A percentile compares a stretch with the other conserved stretches of the same genome.
phyloP scores from a whole-genome alignment of 2,329 filamentous ascomycete species.

The Fusarium buharicum region DNA sequence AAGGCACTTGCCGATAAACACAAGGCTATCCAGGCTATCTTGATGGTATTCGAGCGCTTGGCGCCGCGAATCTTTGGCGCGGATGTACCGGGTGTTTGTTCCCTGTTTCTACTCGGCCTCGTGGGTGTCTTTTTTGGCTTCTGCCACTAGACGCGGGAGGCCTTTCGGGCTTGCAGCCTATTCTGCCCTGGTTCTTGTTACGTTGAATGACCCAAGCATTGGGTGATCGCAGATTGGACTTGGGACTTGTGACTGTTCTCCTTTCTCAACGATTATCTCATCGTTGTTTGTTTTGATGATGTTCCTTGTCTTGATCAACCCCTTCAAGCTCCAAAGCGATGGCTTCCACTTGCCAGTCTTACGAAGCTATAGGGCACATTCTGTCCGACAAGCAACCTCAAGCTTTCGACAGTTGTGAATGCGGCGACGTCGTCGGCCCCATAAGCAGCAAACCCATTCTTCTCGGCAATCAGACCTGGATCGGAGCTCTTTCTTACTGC shows the following conservation, averaged over 20 bases:
- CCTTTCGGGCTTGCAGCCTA: slow-evolving; percentile 28
- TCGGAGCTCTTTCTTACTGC: slow-evolving; percentile 67
- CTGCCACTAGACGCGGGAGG: slow-evolving; percentile 22
- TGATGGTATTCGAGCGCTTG: slow-evolving; percentile 20
- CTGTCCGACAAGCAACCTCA: slow-evolving; percentile 82
- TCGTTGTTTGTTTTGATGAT: slow-evolving; percentile 1
- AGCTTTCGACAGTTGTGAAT: slow-evolving; percentile 84
- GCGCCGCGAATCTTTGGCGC: slow-evolving; percentile 31
- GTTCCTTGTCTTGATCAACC: not conserved
- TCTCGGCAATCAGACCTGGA: slow-evolving; percentile 74
- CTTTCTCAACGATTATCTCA: slow-evolving; percentile 2
- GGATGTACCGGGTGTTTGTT: slow-evolving; percentile 15
- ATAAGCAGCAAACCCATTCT: slow-evolving; percentile 82
- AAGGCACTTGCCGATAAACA: slow-evolving; percentile 13
- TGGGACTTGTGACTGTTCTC: not conserved
- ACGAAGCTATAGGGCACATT: slow-evolving; percentile 92
- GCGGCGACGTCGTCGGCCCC: slow-evolving; percentile 82
- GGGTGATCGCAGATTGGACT: slow-evolving; percentile 2
- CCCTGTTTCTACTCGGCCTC: slow-evolving; percentile 24
- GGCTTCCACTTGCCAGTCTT: slow-evolving; percentile 70
- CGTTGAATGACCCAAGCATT: slow-evolving; percentile 22
- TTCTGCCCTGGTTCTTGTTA: slow-evolving; percentile 23
- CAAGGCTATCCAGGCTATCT: slow-evolving; percentile 8
- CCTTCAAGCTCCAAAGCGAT: slow-evolving; percentile 57
- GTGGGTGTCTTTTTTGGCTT: slow-evolving; percentile 18